Percentiles rank a stretch among this genome's conserved stretches.
These are phyloP conservation scores for Vitis hybrid DNA, from an alignment of 177 flowering plant species.

Conservation along the genomic window DNA sequence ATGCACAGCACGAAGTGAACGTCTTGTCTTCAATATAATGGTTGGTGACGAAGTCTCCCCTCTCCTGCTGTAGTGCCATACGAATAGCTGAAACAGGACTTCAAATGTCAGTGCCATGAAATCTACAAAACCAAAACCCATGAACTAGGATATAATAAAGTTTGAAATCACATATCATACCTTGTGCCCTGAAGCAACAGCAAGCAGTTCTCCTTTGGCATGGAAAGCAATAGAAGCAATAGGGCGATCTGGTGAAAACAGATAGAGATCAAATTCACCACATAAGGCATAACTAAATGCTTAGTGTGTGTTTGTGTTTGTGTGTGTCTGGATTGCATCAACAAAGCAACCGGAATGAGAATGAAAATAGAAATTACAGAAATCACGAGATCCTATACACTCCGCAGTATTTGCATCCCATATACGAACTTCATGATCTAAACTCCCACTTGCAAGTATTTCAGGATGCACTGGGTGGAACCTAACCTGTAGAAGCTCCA, in stretches of 20 bases:
- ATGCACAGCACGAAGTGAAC: constrained; percentile 98
- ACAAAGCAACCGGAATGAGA: neutral
- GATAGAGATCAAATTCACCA: constrained; percentile 8
- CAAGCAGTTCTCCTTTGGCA: constrained; percentile 89
- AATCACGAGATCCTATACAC: constrained; percentile 85
- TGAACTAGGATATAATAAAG: neutral
- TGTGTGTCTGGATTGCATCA: neutral
- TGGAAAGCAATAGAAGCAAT: constrained; percentile 99
- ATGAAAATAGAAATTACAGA: constrained; percentile 52
- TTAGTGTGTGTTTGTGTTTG: too few species aligned
- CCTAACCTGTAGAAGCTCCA: constrained; percentile 72
- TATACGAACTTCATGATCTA: constrained; percentile 96
- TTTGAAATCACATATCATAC: constrained; percentile 28
- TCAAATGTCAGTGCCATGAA: constrained; percentile 10
- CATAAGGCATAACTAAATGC: neutral
- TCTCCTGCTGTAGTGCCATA: constrained; percentile 84
- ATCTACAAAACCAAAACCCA: neutral
- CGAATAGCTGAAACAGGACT: constrained; percentile 57
- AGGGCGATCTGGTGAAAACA: constrained; percentile 63
- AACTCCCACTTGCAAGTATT: constrained; percentile 95
- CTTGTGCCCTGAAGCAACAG: constrained; percentile 99
- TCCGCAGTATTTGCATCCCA: constrained; percentile 94
- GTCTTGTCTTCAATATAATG: constrained; percentile 75
- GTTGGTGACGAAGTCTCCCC: constrained; percentile 67
- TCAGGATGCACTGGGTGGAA: constrained; percentile 87